These are phyloP conservation scores for Lactifluus echinatus DNA, from an alignment of 768 basidiomycete genomes.

Conservation along the genomic window DNA sequence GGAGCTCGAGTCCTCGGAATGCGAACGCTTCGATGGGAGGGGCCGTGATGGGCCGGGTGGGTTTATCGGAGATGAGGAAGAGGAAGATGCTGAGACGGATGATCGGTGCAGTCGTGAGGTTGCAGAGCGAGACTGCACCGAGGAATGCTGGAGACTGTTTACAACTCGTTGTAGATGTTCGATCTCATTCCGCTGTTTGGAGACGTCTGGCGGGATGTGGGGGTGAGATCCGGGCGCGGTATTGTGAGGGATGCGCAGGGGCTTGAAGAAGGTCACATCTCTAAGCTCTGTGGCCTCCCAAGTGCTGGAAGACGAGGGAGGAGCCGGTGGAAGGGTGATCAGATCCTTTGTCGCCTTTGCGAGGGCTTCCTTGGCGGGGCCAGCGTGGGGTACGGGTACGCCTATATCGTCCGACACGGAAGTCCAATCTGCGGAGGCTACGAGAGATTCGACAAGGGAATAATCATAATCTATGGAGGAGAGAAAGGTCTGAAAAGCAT, in stretches of 20 bases:
- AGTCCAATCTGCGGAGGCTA: constrained; percentile 20
- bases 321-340: constrained; percentile 51
- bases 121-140: neutral
- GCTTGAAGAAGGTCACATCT: constrained; percentile 21
- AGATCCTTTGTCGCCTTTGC: constrained; percentile 77
- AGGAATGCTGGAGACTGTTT: neutral
- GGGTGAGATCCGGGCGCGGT: constrained; percentile 12
- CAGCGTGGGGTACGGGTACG: constrained; percentile 33
- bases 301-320: constrained; percentile 9
- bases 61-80: constrained; percentile 9
- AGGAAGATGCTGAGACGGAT: constrained; percentile 14
- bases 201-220: neutral
- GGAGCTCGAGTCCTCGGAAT: constrained; percentile 12
- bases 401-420: constrained; percentile 32
- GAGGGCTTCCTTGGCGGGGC: constrained; percentile 49
- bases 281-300: constrained; percentile 32
- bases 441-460: constrained; percentile 18
- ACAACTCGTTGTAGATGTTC: constrained; percentile 10
- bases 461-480: constrained; percentile 21
- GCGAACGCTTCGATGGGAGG: constrained; percentile 16
- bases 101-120: constrained; percentile 6
- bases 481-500: constrained; percentile 21
- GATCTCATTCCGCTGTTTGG: constrained; percentile 7
- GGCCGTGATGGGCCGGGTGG: constrained; percentile 12
- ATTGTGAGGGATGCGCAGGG: constrained; percentile 1